Base-by-base conservation (phyloP, 2,329 filamentous ascomycete genomes). In the Dactylella cylindrospora region DNA sequence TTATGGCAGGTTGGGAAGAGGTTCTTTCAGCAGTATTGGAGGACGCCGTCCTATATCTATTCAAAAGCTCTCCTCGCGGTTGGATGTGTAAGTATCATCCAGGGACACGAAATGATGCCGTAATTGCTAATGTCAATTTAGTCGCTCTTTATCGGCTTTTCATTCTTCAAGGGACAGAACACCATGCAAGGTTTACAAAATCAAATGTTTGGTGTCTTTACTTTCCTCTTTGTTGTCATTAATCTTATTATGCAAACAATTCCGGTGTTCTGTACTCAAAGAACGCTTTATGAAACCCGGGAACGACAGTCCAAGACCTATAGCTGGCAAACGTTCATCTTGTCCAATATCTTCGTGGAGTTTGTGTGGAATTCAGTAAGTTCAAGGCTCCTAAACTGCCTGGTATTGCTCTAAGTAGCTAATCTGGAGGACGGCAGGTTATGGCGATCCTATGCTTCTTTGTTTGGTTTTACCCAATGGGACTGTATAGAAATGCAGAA, bases 21-120 rank as follows among this genome's bases (percentile, higher is more conserved):
- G 69, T 85, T 91, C 20, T 93, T 94, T 76, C 81, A 90, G 70
- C 89, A 95, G 72, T 94, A 93, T 79, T 95, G 90, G 89, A 85
- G 90, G 59, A 90, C 84, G 0, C 90, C 90, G 0, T 80, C 84
- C 3, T 95, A 95, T 76, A 90, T 95, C 73, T 94, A 91, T 76
- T 84, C 86, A 68, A 95, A 95, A 77, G 71, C 78, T 0, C 75
- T 79, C 1, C 82, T 94, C n/a, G 88, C 84, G 70, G 75, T 80
- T 15, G 73, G 83, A 12, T 75, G 80, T 26, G 75, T 47, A 47
- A 66, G 60, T 20, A 51, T 67, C 22, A 46, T 67, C 57, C 22
- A 32, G 39, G 22, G n/a, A 23, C 1, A 12, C 29, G 3, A 23
- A 6, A n/a, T 3, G 5, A 41, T 8, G 9, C 20, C 12, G 20